phyloP scores from a whole-genome alignment of 495 filamentous ascomycete genomes.

The Penicillium dipodomyicola region DNA sequence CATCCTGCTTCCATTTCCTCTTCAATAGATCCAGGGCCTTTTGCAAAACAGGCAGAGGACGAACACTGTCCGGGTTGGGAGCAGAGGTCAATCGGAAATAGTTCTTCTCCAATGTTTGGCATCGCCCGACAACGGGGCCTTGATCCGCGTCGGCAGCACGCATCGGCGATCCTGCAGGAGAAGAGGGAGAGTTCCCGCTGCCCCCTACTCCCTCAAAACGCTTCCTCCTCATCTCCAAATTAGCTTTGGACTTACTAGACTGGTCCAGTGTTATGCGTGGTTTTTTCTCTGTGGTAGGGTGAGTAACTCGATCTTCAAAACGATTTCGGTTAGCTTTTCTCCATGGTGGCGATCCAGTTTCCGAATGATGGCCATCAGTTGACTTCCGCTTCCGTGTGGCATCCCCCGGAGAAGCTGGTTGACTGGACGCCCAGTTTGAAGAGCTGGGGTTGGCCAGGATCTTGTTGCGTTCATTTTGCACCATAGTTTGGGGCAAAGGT shows the following conservation, averaged over 20 bases:
- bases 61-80: slow-evolving; percentile 81
- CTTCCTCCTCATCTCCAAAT: slow-evolving; percentile 82
- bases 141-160: slow-evolving; percentile 51
- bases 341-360: slow-evolving; percentile 63
- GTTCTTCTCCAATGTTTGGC: slow-evolving; percentile 82
- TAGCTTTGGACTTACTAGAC: slow-evolving; percentile 84
- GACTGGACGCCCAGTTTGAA: slow-evolving; percentile 37
- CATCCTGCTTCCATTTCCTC: slow-evolving; percentile 89
- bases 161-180: slow-evolving; percentile 58
- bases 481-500: slow-evolving; percentile 83
- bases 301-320: slow-evolving; percentile 77
- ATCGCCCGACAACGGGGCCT: slow-evolving; percentile 84
- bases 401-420: slow-evolving; percentile 32
- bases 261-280: slow-evolving; percentile 48
- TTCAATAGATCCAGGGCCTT: slow-evolving; percentile 85
- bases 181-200: slow-evolving; percentile 43
- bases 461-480: slow-evolving; percentile 66
- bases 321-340: slow-evolving; percentile 62
- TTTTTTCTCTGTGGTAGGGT: slow-evolving; percentile 60
- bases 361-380: slow-evolving; percentile 53
- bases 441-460: slow-evolving; percentile 39
- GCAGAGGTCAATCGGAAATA: slow-evolving; percentile 92
- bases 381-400: slow-evolving; percentile 76
- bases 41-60: slow-evolving; percentile 75
- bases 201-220: slow-evolving; percentile 74